Conservation (phyloP, 129 eudicot genomes). For the Pittosporum tobira region DNA sequence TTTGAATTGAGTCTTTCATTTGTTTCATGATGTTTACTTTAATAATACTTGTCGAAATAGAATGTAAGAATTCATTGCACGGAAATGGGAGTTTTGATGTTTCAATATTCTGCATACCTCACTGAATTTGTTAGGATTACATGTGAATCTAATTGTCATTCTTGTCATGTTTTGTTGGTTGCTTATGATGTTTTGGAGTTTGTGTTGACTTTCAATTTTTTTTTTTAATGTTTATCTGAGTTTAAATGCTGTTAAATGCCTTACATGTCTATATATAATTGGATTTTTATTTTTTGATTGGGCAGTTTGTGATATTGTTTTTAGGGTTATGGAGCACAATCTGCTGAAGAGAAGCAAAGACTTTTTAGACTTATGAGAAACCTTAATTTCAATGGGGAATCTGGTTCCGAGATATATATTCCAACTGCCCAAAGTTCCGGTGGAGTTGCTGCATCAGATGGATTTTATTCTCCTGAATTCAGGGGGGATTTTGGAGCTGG, state of each 20-base stretch:
- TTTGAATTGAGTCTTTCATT: not conserved
- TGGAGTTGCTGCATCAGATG: slow-evolving; percentile 51
- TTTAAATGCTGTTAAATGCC: not conserved
- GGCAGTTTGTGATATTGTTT: slow-evolving; percentile 14
- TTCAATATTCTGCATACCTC: not conserved
- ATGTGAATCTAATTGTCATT: not conserved
- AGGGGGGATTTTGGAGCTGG: slow-evolving; percentile 99
- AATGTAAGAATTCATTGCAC: not conserved
- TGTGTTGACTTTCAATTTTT: not conserved
- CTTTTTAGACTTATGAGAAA: slow-evolving; percentile 87
- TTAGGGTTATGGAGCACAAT: slow-evolving; percentile 97
- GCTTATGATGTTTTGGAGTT: not conserved
- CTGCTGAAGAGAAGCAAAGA: slow-evolving; percentile 96
- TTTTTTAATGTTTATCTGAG: slow-evolving; percentile 1
- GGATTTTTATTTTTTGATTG: slow-evolving; percentile 15
- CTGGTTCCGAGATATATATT: slow-evolving; percentile 80
- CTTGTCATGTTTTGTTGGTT: not conserved
- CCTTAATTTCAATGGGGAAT: slow-evolving; percentile 80
- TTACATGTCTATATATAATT: not conserved
- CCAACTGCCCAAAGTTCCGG: slow-evolving; percentile 68
- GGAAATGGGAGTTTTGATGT: not conserved
- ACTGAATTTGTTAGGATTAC: not conserved
- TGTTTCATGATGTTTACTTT: not conserved
- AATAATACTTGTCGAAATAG: not conserved
- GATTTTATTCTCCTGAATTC: slow-evolving; percentile 66